Conservation (phyloP, 2,329 filamentous ascomycete species). For the Phoma herbarum region DNA sequence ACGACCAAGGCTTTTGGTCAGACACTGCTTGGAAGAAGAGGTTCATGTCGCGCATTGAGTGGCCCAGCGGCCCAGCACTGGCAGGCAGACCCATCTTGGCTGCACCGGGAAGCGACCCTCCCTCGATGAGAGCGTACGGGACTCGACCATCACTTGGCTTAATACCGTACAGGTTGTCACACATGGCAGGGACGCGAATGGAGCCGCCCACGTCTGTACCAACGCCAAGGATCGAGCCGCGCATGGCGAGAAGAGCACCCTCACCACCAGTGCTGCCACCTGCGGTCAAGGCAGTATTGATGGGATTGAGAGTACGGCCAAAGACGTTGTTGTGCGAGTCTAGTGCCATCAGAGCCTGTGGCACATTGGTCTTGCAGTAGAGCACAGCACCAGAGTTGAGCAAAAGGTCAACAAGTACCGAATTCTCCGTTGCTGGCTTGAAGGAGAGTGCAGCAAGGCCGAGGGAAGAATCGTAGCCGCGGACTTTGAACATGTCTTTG, state of each 20-base stretch:
- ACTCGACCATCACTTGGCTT: conserved; percentile 59
- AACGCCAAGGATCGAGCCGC: conserved; percentile 60
- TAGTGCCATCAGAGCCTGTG: conserved; percentile 62
- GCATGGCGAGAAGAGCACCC: conserved; percentile 60
- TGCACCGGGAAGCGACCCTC: conserved; percentile 57
- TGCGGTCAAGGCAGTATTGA: conserved; percentile 58
- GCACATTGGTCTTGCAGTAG: conserved; percentile 64
- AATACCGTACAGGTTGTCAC: conserved; percentile 60
- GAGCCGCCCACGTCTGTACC: conserved; percentile 65
- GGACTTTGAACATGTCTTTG: conserved; percentile 61
- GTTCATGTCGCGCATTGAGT: conserved; percentile 61
- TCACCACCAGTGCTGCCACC: conserved; percentile 64
- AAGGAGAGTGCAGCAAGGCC: conserved; percentile 56
- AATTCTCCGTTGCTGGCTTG: conserved; percentile 51
- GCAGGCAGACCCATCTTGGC: conserved; percentile 56
- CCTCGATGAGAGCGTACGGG: conserved; percentile 62
- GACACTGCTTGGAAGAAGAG: conserved; percentile 64
- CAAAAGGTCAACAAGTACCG: conserved; percentile 56
- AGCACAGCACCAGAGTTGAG: conserved; percentile 58
- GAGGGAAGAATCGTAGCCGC: conserved; percentile 55
- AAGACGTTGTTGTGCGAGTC: conserved; percentile 63
- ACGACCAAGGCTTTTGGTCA: conserved; percentile 61
- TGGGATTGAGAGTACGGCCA: conserved; percentile 58
- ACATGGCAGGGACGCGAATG: conserved; percentile 61
- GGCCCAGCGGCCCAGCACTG: conserved; percentile 58